A percentile compares a stretch with the other conserved stretches of the same genome.
Conservation (phyloP, 495 filamentous ascomycete species). For the Podospora comata region DNA sequence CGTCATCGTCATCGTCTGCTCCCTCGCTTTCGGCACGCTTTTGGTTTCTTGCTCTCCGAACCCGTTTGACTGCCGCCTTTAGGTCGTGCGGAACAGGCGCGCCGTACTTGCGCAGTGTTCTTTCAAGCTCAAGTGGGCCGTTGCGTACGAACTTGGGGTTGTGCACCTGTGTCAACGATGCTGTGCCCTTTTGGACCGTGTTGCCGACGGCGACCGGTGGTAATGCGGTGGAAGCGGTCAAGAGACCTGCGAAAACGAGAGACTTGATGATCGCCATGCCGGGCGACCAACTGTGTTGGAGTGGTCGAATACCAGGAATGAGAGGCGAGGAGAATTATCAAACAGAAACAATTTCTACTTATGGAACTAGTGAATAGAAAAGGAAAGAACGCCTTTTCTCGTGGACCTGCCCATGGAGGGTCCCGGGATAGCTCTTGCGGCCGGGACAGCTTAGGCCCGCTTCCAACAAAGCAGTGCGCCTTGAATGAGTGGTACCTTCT, state of each 20-base stretch:
- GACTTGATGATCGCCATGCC: not conserved
- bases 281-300: not conserved
- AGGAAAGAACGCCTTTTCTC: not conserved
- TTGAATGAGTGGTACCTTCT: not conserved
- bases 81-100: constrained; percentile 35
- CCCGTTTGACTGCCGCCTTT: constrained; percentile 2
- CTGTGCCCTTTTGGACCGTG: constrained; percentile 17
- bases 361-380: not conserved
- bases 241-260: constrained; percentile 31
- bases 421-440: not conserved
- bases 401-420: not conserved
- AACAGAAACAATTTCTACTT: not conserved
- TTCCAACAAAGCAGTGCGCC: not conserved
- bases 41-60: constrained; percentile 6
- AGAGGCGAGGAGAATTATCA: not conserved
- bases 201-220: constrained; percentile 24
- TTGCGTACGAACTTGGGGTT: constrained; percentile 47
- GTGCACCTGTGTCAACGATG: constrained; percentile 50
- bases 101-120: constrained; percentile 58
- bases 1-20: not conserved
- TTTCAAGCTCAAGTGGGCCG: constrained; percentile 52
- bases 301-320: not conserved
- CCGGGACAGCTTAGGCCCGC: not conserved
- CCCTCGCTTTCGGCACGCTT: constrained; percentile 6
- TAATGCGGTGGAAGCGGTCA: constrained; percentile 43